Evolutionary conservation across 257 asterid genomes (phyloP).

Genomic region (Solanum lycopersicoides): DNA sequence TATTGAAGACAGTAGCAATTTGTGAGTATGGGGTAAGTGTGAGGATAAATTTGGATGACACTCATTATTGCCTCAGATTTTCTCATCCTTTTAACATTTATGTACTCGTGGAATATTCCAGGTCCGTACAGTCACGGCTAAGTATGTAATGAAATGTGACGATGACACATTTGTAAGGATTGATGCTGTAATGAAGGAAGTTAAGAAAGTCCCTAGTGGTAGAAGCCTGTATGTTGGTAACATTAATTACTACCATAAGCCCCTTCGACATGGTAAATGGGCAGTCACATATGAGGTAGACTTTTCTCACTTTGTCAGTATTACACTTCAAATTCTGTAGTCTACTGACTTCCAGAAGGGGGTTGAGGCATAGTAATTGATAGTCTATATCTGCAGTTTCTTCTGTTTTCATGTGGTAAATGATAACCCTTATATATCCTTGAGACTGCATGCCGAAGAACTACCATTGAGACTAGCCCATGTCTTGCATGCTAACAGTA

Average conservation of each 20-base stretch:
- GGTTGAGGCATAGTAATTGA: neutral
- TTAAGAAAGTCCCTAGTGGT: constrained; percentile 37
- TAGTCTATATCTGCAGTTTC: neutral
- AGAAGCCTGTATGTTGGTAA: constrained; percentile 80
- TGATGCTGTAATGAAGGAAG: constrained; percentile 74
- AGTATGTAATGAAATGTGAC: constrained; percentile 89
- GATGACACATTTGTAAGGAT: constrained; percentile 94
- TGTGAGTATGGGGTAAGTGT: constrained; percentile 93
- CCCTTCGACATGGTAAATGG: constrained; percentile 95
- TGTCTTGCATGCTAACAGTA: neutral
- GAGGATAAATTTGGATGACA: neutral
- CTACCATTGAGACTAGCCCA: neutral
- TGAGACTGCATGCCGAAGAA: neutral
- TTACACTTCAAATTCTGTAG: neutral
- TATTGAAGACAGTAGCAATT: constrained; percentile 83
- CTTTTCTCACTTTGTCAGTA: neutral
- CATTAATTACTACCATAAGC: constrained; percentile 84
- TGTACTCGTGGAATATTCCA: constrained; percentile 17
- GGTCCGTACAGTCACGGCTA: constrained; percentile 62
- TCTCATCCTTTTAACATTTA: neutral
- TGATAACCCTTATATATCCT: neutral
- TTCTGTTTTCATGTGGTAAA: neutral
- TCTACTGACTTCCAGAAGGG: neutral
- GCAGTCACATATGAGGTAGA: constrained; percentile 94
- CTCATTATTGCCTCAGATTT: neutral